Evolutionary conservation across 768 basidiomycete species (phyloP), one percentile per base, ranked within the genome.

Genomic region (Auricularia sp.): DNA sequence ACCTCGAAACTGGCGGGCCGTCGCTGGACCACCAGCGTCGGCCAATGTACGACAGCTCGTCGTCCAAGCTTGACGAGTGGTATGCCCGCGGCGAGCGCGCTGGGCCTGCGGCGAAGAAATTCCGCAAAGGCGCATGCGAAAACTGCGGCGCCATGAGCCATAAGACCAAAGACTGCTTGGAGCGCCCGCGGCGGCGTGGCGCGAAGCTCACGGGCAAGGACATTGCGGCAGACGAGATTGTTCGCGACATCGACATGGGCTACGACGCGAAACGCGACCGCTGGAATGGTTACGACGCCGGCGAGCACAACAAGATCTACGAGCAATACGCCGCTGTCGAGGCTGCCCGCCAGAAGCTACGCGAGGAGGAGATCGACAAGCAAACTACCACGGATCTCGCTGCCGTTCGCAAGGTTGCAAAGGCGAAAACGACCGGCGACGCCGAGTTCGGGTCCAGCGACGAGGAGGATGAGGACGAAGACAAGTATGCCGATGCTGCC

Each of bases 71-170:
- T 69, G 87, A 94, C 69, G 84, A 84, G 66, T 95, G 94, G 90
- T 98, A 97, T 74, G 90, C 93, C 75, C 84, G 96, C 67, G 92
- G 92, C 14, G 81, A 81, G 16, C 88, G 84, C 67, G 84, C 88
- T 0, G 94, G 92, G 11, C 93, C 93, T 1, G 93, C 93, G 2
- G 91, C 96, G 35, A 97, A 93, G 74, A 98, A 98, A 75, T 99
- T 89, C 73, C 85, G 97, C 68, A 95, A 96, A 73, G 97, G 97
- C 39, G 97, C 97, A 35, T 99, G 97, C 79, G 95, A 98, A 79
- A 99, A 99, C 72, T 99, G 97, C 68, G 97, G 97, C 65, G 91
- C 97, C 18, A 88, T 98, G 82, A 92, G 93, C 0, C 97, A 99
- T 79, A 88, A 90, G 74, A 83, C 80, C 66, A 79, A 84, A 71